Evolutionary conservation across 306 rosid species (phyloP).

Genomic region (Pyrus communis): DNA sequence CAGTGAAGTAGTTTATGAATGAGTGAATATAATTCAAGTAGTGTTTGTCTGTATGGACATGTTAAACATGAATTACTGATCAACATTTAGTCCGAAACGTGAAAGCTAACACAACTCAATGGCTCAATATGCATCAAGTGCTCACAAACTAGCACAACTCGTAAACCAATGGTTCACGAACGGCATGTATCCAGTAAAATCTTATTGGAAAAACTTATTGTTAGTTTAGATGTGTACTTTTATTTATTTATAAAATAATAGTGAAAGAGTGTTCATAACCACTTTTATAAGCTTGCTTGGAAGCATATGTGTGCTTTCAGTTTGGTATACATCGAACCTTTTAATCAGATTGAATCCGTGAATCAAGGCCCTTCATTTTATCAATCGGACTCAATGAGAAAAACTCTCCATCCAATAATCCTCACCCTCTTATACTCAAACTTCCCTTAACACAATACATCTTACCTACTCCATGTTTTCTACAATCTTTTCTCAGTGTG

Average conservation of each 20-base stretch:
- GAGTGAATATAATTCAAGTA: too few relatives aligned
- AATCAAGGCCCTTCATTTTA: slow-evolving; percentile 6
- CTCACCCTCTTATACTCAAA: slow-evolving; percentile 1
- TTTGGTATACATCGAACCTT: background rate
- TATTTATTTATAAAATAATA: too few relatives aligned
- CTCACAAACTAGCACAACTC: too few relatives aligned
- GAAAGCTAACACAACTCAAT: too few relatives aligned
- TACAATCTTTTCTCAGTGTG: background rate
- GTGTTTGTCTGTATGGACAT: too few relatives aligned
- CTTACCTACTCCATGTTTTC: background rate
- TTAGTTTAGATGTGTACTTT: background rate
- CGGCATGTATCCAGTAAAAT: background rate
- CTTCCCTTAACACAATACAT: background rate
- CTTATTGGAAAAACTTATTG: background rate
- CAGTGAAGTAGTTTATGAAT: too few relatives aligned
- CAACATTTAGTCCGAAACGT: too few relatives aligned
- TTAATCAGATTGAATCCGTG: background rate
- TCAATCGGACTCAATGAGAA: background rate
- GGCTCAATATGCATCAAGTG: too few relatives aligned
- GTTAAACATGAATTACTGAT: too few relatives aligned
- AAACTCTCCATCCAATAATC: background rate
- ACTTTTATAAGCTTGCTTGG: background rate
- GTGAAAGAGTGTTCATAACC: background rate
- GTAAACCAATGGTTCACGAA: background rate
- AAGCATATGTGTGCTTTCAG: background rate